phyloP scores from a whole-genome alignment of 2,329 filamentous ascomycete genomes.

The Pseudocercospora pini-densiflorae region DNA sequence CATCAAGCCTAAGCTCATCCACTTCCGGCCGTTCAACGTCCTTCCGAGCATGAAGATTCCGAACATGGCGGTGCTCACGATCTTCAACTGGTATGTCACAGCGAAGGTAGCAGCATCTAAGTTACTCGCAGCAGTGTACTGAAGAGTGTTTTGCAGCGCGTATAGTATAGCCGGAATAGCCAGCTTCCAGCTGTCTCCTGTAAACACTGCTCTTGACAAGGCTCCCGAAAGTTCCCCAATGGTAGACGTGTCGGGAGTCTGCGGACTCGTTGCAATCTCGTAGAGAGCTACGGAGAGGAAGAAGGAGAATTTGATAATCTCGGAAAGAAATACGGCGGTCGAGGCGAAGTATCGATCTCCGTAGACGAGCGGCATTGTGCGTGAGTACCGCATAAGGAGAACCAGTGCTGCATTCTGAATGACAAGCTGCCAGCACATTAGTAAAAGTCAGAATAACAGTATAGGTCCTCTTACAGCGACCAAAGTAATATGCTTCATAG shows the following conservation, averaged over 20 bases:
- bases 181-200: constrained; percentile 91
- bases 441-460: neutral
- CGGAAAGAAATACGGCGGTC: constrained; percentile 91
- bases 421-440: constrained; percentile 62
- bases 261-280: constrained; percentile 79
- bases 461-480: constrained; percentile 55
- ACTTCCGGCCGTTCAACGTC: constrained; percentile 72
- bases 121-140: constrained; percentile 90
- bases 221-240: constrained; percentile 67
- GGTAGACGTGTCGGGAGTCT: constrained; percentile 73
- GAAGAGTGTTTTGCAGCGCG: constrained; percentile 89
- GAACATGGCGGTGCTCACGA: constrained; percentile 86
- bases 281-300: constrained; percentile 86
- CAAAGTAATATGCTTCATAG: constrained; percentile 70
- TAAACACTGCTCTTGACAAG: constrained; percentile 80
- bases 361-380: constrained; percentile 83
- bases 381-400: constrained; percentile 89
- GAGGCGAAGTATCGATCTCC: constrained; percentile 91
- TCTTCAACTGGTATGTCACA: constrained; percentile 92
- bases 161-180: constrained; percentile 87
- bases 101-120: constrained; percentile 92
- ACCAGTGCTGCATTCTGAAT: constrained; percentile 81
- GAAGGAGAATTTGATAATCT: constrained; percentile 86
- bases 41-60: constrained; percentile 77
- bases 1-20: constrained; percentile 78